Percentiles rank a stretch among this genome's conserved stretches.
Conservation (phyloP, 1,139 yeast genomes). For the Yamadazyma taylorii region DNA sequence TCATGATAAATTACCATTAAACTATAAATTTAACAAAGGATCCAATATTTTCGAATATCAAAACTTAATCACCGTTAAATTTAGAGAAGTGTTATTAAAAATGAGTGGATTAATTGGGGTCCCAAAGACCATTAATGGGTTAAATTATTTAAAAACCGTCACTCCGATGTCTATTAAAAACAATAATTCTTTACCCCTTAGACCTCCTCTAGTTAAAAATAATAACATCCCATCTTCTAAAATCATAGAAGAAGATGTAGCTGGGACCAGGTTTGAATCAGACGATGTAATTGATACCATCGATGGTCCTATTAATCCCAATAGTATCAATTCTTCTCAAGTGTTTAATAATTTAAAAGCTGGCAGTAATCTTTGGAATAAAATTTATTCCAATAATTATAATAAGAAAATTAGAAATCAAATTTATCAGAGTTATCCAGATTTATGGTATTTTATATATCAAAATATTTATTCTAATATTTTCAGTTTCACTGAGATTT, state of each 20-base stretch:
- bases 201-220: slow-evolving; percentile 33
- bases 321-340: slow-evolving; percentile 30
- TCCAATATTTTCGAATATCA: slow-evolving; percentile 39
- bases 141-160: slow-evolving; percentile 61
- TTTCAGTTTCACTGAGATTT: slow-evolving; percentile 63
- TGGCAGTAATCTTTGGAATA: slow-evolving; percentile 73
- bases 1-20: slow-evolving; percentile 40
- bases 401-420: slow-evolving; percentile 66
- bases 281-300: slow-evolving; percentile 33
- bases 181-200: slow-evolving; percentile 23
- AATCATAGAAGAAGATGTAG: slow-evolving; percentile 42
- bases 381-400: slow-evolving; percentile 70
- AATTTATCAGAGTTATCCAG: slow-evolving; percentile 77
- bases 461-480: slow-evolving; percentile 78
- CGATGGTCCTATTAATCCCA: slow-evolving; percentile 42
- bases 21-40: slow-evolving; percentile 31
- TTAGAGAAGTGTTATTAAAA: slow-evolving; percentile 77
- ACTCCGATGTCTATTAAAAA: slow-evolving; percentile 57
- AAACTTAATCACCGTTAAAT: slow-evolving; percentile 49
- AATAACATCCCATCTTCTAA: slow-evolving; percentile 40
- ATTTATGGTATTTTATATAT: slow-evolving; percentile 72
- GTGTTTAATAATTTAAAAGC: slow-evolving; percentile 36
- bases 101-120: slow-evolving; percentile 78
- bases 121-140: slow-evolving; percentile 80
- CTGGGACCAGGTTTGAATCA: slow-evolving; percentile 34